phyloP scores from a whole-genome alignment of 768 basidiomycete genomes.

The Kwoniella heveanensis region DNA sequence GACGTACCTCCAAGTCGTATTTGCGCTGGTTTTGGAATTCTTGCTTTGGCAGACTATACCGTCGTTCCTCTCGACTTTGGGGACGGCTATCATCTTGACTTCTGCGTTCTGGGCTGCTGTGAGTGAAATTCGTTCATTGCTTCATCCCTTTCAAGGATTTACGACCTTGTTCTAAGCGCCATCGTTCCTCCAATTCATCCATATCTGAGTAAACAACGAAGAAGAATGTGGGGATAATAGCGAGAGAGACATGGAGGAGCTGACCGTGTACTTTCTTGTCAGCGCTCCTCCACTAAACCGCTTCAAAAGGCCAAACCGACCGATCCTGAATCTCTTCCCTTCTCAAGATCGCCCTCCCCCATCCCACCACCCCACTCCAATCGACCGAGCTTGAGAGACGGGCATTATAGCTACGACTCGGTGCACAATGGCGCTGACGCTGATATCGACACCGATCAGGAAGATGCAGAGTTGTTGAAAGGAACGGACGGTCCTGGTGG shows the following conservation, averaged over 20 bases:
- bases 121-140: conserved; percentile 47
- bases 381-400: conserved; percentile 18
- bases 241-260: not conserved
- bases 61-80: conserved; percentile 64
- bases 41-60: conserved; percentile 68
- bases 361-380: conserved; percentile 24
- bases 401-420: conserved; percentile 27
- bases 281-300: conserved; percentile 7
- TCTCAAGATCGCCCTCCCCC: conserved; percentile 36
- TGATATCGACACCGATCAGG: too few relatives aligned
- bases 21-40: conserved; percentile 67
- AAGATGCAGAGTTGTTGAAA: too few relatives aligned
- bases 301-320: conserved; percentile 1
- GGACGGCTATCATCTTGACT: conserved; percentile 67
- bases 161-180: not conserved
- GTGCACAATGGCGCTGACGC: not conserved
- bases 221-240: too few relatives aligned
- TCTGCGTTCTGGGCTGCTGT: conserved; percentile 71
- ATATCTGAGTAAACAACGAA: too few relatives aligned
- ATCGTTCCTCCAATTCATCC: not conserved
- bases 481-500: too few relatives aligned
- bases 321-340: conserved; percentile 30
- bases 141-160: too few relatives aligned
- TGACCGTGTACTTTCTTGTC: not conserved
- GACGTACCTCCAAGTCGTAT: conserved; percentile 69